A percentile compares a stretch with the other conserved stretches of the same genome.
Evolutionary conservation across 2,329 filamentous ascomycete species (phyloP).

Genomic region (Verticillium klebahnii): DNA sequence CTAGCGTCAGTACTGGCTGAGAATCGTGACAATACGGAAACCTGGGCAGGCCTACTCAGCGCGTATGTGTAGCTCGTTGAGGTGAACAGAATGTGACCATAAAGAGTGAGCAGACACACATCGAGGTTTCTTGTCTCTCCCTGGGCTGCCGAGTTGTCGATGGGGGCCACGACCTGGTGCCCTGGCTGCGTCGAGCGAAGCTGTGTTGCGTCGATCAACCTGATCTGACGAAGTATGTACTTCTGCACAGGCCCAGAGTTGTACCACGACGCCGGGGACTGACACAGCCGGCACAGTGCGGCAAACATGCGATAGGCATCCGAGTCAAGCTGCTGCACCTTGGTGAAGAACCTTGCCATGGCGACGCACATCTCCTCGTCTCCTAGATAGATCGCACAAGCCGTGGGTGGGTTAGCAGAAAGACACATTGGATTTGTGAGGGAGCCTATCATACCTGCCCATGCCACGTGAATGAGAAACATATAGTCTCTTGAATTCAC

Average conservation of each 20-base stretch:
- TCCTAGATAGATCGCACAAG: conserved; percentile 75
- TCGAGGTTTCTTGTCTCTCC: conserved; percentile 54
- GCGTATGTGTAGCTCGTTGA: conserved; percentile 81
- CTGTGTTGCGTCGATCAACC: conserved; percentile 66
- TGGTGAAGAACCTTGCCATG: conserved; percentile 78
- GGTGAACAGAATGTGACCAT: conserved; percentile 83
- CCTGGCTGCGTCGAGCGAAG: conserved; percentile 25
- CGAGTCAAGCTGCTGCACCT: conserved; percentile 71
- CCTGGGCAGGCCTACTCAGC: conserved; percentile 51
- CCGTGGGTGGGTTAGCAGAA: conserved; percentile 30
- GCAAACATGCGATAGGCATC: conserved; percentile 83
- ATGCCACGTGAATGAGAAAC: conserved; percentile 71
- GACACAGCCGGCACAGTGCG: conserved; percentile 70
- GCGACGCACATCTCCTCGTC: conserved; percentile 73
- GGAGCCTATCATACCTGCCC: conserved; percentile 53
- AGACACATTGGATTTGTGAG: not conserved
- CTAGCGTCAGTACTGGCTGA: no score
- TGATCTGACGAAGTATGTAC: conserved; percentile 86
- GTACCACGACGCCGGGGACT: conserved; percentile 71
- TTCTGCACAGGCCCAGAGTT: conserved; percentile 81
- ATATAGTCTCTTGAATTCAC: conserved; percentile 62
- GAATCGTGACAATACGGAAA: no score
- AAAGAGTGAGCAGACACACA: conserved; percentile 77
- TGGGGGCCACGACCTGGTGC: conserved; percentile 21
- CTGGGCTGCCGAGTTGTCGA: conserved; percentile 21